These are phyloP conservation scores for Termitomyces heimii DNA, from an alignment of 768 basidiomycete species.

Conservation along the genomic window DNA sequence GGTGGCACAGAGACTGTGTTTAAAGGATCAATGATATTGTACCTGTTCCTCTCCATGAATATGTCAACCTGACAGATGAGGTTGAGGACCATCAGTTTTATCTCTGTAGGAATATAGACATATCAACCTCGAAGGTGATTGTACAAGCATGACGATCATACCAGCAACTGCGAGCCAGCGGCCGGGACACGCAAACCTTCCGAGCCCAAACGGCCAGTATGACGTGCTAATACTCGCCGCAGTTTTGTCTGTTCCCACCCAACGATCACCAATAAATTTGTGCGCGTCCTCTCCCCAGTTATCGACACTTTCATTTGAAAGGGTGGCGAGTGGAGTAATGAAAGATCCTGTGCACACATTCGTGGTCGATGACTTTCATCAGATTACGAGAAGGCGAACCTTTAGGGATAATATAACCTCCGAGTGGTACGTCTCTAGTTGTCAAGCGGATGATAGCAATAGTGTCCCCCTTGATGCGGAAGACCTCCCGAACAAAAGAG, in stretches of 20 bases:
- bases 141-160: neutral
- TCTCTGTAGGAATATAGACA: too few relatives aligned
- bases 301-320: neutral
- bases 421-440: slow-evolving; percentile 5
- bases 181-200: slow-evolving; percentile 4
- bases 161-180: slow-evolving; percentile 2
- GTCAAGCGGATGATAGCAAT: slow-evolving; percentile 1
- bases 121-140: neutral
- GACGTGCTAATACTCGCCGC: slow-evolving; percentile 2
- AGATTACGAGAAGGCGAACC: neutral
- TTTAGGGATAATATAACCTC: slow-evolving; percentile 6
- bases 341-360: neutral
- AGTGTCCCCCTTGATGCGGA: slow-evolving; percentile 5
- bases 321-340: slow-evolving; percentile 1
- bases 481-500: slow-evolving; percentile 7
- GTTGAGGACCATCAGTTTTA: too few relatives aligned
- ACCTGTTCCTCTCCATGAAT: too few relatives aligned
- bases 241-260: slow-evolving; percentile 6
- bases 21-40: too few relatives aligned
- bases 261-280: slow-evolving; percentile 4
- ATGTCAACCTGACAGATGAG: too few relatives aligned
- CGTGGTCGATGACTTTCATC: neutral
- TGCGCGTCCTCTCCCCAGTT: slow-evolving; percentile 7
- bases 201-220: slow-evolving; percentile 5
- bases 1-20: too few relatives aligned